Conservation (phyloP, 257 asterid species). For the Linderniella brevidens region DNA sequence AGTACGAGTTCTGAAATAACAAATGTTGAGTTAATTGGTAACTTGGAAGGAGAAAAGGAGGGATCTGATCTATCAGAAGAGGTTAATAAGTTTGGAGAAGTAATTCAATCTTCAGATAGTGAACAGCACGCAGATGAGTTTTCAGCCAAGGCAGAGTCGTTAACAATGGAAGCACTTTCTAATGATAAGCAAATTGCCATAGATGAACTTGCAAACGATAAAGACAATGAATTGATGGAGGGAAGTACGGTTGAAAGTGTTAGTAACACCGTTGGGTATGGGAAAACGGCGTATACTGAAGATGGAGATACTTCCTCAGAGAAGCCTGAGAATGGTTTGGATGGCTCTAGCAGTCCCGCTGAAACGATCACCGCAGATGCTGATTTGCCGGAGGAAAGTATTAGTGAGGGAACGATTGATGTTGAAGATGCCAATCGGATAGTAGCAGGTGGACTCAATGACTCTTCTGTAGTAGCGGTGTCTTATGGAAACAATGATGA, state of each 20-base stretch:
- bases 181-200: constrained; percentile 13
- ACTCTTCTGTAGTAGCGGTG: constrained; percentile 13
- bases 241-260: constrained; percentile 12
- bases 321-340: constrained; percentile 25
- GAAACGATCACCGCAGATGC: constrained; percentile 10
- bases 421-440: constrained; percentile 20
- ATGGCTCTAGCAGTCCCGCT: constrained; percentile 11
- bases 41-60: constrained; percentile 17
- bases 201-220: constrained; percentile 13
- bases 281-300: constrained; percentile 19
- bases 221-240: constrained; percentile 15
- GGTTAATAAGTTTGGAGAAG: constrained; percentile 16
- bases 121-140: too few relatives aligned
- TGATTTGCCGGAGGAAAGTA: constrained; percentile 16
- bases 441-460: constrained; percentile 13
- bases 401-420: constrained; percentile 15
- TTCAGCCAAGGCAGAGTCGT: too few relatives aligned
- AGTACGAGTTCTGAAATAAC: constrained; percentile 8
- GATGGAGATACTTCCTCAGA: constrained; percentile 15
- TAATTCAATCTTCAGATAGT: too few relatives aligned
- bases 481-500: constrained; percentile 16
- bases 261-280: constrained; percentile 12
- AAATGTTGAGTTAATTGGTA: constrained; percentile 13
- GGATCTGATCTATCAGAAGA: constrained; percentile 17
- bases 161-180: too few relatives aligned